Base-by-base conservation (phyloP, 2,329 filamentous ascomycete species). In the Colletotrichum spaethianum region DNA sequence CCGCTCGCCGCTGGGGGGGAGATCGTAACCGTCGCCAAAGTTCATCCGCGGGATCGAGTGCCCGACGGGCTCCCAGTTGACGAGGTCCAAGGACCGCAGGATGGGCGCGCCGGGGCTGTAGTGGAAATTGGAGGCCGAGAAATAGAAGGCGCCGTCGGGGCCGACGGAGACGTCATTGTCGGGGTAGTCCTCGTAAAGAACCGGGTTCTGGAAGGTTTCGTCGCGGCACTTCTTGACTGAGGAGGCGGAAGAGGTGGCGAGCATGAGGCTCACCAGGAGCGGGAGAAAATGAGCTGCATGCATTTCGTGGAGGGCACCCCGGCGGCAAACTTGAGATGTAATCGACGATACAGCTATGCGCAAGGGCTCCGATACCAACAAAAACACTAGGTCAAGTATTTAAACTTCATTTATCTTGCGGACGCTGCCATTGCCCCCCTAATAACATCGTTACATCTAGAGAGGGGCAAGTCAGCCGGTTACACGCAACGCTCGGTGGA, bases 71-170 rank as follows among this genome's bases (percentile, higher is more conserved):
- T 87, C 82, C 86, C 86, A 88, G 73, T 87, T 87, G 42, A 87
- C 83, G 0, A 91, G 83, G 75, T 91, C 87, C 62, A 85, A 85
- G 0, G 88, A 90, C 31, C 83, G 82, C 0, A 91, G 80, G 2
- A 91, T 82, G 0, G 89, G 88, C 0, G 88, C 89, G 12, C 88
- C 89, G 0, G 89, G 85, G 14, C 85, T 88, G 75, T 86, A 90
- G 63, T 88, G 86, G 75, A 90, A 88, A 8, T 83, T 89, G 1
- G 88, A 90, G 0, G 88, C 86, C 0, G 86, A 87, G 75, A 86
- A 87, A 78, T 90, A 90, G 77, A 84, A 90, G 55, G 78, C 87
- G 2, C 83, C 83, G 73, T 87, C 83, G 4, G 82, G 82, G 0
- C 87, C 83, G 8, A 86, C 83, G 74, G 87, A 85, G 20, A 90